Evolutionary conservation across 805 yeast species (phyloP).

Genomic region (Hanseniaspora mollemarum): DNA sequence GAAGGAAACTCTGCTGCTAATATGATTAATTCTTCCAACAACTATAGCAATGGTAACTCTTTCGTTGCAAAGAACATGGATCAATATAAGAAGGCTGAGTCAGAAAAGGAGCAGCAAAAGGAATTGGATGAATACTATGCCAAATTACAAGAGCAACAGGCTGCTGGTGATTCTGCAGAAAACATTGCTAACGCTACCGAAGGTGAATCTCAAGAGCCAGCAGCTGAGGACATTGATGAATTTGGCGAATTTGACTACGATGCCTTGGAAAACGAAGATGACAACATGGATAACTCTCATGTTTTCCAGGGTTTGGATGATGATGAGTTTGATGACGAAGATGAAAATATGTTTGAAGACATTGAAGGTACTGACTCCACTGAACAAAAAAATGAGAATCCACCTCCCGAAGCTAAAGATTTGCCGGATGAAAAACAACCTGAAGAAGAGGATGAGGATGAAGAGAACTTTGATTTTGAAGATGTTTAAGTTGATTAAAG

Average conservation of each 20-base stretch:
- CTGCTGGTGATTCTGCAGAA: not conserved
- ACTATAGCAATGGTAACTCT: slow-evolving; percentile 17
- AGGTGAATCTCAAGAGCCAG: slow-evolving; percentile 18
- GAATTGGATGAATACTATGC: slow-evolving; percentile 68
- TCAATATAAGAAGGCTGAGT: slow-evolving; percentile 27
- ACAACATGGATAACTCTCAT: slow-evolving; percentile 14
- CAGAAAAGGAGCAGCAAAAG: slow-evolving; percentile 60
- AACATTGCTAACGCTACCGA: no score
- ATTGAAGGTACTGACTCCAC: not conserved
- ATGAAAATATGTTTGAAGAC: slow-evolving; percentile 7
- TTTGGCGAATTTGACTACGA: slow-evolving; percentile 18
- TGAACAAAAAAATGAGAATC: not conserved
- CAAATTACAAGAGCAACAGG: slow-evolving; percentile 55
- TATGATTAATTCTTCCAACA: slow-evolving; percentile 20
- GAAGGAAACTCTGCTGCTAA: slow-evolving; percentile 28
- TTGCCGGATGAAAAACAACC: not conserved
- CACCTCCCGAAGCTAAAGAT: not conserved
- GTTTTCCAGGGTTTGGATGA: slow-evolving; percentile 21
- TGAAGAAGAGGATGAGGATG: slow-evolving; percentile 28
- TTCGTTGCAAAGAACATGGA: slow-evolving; percentile 15
- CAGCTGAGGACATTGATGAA: slow-evolving; percentile 23
- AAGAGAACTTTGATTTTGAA: slow-evolving; percentile 30
- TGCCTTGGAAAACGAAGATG: slow-evolving; percentile 15
- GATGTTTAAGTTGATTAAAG: slow-evolving; percentile 22
- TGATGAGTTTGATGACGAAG: slow-evolving; percentile 16